phyloP scores from a whole-genome alignment of 345 rosid species.

The thale cress (Arabidopsis thaliana) region TAIR10.1 NC_003075.7:10438001-10438500 shows the following conservation, averaged over 20 bases:
- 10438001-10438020: not conserved
- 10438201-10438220: slow-evolving; percentile 49
- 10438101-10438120: slow-evolving; percentile 3
- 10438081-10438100: not conserved
- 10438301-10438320: not conserved
- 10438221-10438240: slow-evolving; percentile 70
- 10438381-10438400: slow-evolving; percentile 55
- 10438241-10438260: slow-evolving; percentile 91
- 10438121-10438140: slow-evolving; percentile 3
- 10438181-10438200: not conserved
- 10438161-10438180: not conserved
- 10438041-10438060: not conserved
- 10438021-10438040: not conserved
- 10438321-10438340: not conserved
- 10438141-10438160: not conserved
- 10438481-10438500: slow-evolving; percentile 94
- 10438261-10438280: slow-evolving; percentile 85
- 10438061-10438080: not conserved
- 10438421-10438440: slow-evolving; percentile 97
- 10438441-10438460: slow-evolving; percentile 98
- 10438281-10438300: slow-evolving; percentile 64
- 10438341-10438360: not conserved
- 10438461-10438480: slow-evolving; percentile 95
- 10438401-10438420: slow-evolving; percentile 93
- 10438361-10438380: not conserved